Percentiles rank a stretch among this genome's conserved stretches.
Conservation (phyloP, 164 flowering plant genomes). For the Magnolia sinica region DNA sequence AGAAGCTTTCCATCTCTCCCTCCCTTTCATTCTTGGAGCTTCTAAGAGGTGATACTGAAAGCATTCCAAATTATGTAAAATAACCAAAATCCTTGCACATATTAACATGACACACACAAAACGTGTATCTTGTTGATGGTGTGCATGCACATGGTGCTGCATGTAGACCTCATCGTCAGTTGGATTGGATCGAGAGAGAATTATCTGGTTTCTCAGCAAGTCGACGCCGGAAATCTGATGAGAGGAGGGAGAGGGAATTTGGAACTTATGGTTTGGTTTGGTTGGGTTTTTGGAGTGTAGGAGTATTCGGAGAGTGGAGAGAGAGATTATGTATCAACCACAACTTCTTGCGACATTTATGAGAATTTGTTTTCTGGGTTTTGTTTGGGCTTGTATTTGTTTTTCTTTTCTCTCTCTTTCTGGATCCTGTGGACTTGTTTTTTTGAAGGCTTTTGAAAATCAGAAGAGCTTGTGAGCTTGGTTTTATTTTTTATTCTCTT, state of each 20-base stretch:
- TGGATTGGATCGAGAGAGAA: neutral
- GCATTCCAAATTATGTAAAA: constrained; percentile 37
- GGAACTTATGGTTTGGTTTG: neutral
- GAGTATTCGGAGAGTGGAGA: neutral
- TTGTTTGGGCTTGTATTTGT: constrained; percentile 8
- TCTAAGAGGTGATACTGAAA: constrained; percentile 61
- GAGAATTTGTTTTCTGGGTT: neutral
- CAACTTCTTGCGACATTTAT: neutral
- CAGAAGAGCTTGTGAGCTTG: neutral
- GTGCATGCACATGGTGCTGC: neutral
- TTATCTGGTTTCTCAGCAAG: neutral
- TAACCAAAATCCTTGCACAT: neutral
- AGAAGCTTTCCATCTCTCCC: constrained; percentile 41
- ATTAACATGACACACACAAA: neutral
- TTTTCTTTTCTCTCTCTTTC: neutral
- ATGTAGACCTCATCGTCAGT: neutral
- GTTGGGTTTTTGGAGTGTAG: neutral
- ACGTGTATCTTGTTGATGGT: neutral
- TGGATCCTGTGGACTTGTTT: constrained; percentile 2
- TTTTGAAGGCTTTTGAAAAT: neutral
- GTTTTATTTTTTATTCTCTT: neutral
- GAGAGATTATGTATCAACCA: constrained; percentile 15
- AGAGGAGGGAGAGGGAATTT: neutral
- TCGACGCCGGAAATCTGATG: neutral
- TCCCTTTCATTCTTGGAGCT: constrained; percentile 40